Conservation (phyloP, 2,329 filamentous ascomycete species). For the Calonectria hawksworthii region DNA sequence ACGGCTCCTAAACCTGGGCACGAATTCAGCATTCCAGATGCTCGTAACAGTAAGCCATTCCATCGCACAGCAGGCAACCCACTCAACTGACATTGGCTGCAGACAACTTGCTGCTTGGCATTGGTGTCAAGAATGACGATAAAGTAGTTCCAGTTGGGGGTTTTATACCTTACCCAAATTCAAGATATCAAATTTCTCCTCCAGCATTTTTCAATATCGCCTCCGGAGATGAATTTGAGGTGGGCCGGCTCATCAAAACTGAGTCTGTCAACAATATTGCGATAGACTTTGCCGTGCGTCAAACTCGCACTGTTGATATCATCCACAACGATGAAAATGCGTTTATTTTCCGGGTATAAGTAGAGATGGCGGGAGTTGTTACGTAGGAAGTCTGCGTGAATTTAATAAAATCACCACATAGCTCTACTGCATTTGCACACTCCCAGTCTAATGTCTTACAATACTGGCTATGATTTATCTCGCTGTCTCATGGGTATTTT, state of each 20-base stretch:
- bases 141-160: neutral
- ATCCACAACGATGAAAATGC: neutral
- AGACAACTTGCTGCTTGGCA: neutral
- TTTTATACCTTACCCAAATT: neutral
- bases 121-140: neutral
- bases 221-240: neutral
- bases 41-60: neutral
- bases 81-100: neutral
- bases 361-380: neutral
- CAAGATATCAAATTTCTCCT: neutral
- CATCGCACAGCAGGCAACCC: neutral
- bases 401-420: neutral
- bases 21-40: neutral
- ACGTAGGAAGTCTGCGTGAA: neutral
- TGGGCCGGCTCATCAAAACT: neutral
- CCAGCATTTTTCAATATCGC: neutral
- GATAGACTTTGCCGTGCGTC: neutral
- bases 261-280: neutral
- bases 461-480: too few relatives aligned
- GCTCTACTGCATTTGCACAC: too few relatives aligned
- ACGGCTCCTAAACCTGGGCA: neutral
- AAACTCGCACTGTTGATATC: neutral
- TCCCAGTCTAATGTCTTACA: too few relatives aligned
- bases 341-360: neutral
- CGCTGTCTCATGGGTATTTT: too few relatives aligned